These are phyloP conservation scores for Hansenula lynferdii DNA, from an alignment of 1,139 yeast species.

Conservation along the genomic window DNA sequence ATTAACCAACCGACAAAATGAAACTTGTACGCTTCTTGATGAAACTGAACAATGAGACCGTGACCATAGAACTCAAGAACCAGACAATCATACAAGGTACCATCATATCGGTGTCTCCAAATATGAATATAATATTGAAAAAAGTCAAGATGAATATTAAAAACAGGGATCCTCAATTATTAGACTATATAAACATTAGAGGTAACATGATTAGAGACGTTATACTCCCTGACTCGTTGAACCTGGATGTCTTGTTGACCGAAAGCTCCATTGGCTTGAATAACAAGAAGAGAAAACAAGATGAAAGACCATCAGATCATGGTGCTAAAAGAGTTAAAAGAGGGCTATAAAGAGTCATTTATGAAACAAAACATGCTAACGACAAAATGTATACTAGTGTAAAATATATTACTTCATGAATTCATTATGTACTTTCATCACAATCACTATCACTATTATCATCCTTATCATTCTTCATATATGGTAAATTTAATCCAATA, in stretches of 20 bases:
- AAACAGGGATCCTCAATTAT: constrained; percentile 64
- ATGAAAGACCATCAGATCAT: constrained; percentile 5
- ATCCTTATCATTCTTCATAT: constrained; percentile 9
- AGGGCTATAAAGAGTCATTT: constrained; percentile 20
- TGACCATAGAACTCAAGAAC: constrained; percentile 88
- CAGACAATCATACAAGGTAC: constrained; percentile 74
- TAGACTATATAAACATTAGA: constrained; percentile 80
- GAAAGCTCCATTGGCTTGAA: constrained; percentile 34
- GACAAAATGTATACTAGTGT: constrained; percentile 28
- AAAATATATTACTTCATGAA: too few relatives aligned
- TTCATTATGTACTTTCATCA: neutral
- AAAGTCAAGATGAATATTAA: constrained; percentile 74
- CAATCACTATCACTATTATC: constrained; percentile 2
- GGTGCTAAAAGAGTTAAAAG: constrained; percentile 28
- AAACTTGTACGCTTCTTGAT: constrained; percentile 69
- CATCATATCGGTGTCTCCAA: constrained; percentile 78
- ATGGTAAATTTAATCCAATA: constrained; percentile 46
- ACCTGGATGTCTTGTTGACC: constrained; percentile 72
- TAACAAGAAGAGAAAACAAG: constrained; percentile 27
- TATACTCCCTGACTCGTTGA: constrained; percentile 82
- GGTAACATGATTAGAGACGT: constrained; percentile 89
- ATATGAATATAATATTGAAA: constrained; percentile 86
- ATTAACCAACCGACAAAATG: constrained; percentile 42
- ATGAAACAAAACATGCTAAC: too few relatives aligned
- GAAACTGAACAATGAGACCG: constrained; percentile 84